These are phyloP conservation scores for Casaregolazyma suthepensis DNA, from an alignment of 1,139 yeast species.

Conservation along the genomic window DNA sequence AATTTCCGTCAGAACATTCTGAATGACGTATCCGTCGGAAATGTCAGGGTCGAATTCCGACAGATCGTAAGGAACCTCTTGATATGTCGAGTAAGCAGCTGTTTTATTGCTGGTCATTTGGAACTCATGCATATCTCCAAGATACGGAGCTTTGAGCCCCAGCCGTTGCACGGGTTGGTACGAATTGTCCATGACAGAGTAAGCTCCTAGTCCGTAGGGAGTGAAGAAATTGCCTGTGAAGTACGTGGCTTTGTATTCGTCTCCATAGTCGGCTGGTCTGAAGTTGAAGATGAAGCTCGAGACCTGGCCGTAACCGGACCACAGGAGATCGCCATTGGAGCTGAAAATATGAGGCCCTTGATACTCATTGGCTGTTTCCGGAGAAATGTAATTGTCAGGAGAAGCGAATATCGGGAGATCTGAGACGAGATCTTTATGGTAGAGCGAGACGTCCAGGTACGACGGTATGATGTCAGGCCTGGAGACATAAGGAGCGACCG, in stretches of 20 bases:
- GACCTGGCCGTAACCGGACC: constrained; percentile 16
- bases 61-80: constrained; percentile 9
- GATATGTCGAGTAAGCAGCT: constrained; percentile 11
- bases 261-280: constrained; percentile 11
- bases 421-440: not conserved
- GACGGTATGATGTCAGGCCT: not conserved
- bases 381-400: not conserved
- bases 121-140: constrained; percentile 14
- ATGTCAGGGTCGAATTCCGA: constrained; percentile 1
- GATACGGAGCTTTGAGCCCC: constrained; percentile 7
- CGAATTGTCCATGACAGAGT: constrained; percentile 2
- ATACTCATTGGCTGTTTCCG: not conserved
- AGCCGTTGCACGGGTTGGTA: constrained; percentile 6
- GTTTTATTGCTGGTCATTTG: constrained; percentile 11
- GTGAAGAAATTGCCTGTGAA: not conserved
- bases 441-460: not conserved
- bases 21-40: constrained; percentile 7
- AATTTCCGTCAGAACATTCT: constrained; percentile 24
- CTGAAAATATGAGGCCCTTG: constrained; percentile 16
- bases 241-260: not conserved
- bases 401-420: not conserved
- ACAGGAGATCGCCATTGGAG: constrained; percentile 13
- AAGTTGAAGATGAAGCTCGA: constrained; percentile 13
- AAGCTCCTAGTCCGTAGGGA: not conserved
- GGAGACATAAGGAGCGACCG: not conserved